phyloP scores from a whole-genome alignment of 208 protist species.

The Crithidia brevicula region DNA sequence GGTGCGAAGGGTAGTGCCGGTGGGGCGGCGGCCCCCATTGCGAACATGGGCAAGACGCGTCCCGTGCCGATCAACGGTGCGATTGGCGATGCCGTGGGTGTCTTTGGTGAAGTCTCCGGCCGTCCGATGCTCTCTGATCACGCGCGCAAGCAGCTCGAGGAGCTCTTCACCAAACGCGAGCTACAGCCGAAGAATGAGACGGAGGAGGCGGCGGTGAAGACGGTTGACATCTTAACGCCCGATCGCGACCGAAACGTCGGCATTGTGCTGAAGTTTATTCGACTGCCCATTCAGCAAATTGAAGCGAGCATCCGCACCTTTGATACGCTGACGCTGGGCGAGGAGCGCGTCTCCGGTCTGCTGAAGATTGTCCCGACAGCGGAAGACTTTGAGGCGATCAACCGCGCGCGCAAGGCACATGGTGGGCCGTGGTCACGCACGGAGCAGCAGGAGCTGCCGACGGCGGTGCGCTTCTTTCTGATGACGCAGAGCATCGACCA shows the following conservation, averaged over 20 bases:
- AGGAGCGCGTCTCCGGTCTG: constrained; percentile 66
- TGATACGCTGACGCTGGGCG: constrained; percentile 75
- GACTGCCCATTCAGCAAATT: constrained; percentile 73
- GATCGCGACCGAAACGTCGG: constrained; percentile 77
- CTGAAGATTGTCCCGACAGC: constrained; percentile 65
- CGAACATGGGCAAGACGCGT: constrained; percentile 40
- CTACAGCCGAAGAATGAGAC: constrained; percentile 32
- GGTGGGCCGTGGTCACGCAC: constrained; percentile 40
- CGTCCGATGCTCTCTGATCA: constrained; percentile 14
- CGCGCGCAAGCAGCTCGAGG: constrained; percentile 13
- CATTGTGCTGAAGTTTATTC: constrained; percentile 80
- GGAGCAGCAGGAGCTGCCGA: constrained; percentile 54
- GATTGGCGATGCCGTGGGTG: constrained; percentile 33
- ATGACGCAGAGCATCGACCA: constrained; percentile 76
- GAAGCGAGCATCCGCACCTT: constrained; percentile 76
- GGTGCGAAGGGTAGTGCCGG: background rate
- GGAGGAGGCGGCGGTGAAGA: constrained; percentile 16
- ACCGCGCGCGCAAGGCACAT: constrained; percentile 42
- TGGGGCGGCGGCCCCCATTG: background rate
- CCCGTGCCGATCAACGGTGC: constrained; percentile 61
- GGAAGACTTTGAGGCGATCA: constrained; percentile 61
- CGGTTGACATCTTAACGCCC: constrained; percentile 50
- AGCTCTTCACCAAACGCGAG: constrained; percentile 41
- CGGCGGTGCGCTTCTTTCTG: constrained; percentile 71
- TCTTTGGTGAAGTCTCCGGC: constrained; percentile 28